Evolutionary conservation across 2,329 filamentous ascomycete genomes (phyloP).

Genomic region (Phaeosphaeria sp.): DNA sequence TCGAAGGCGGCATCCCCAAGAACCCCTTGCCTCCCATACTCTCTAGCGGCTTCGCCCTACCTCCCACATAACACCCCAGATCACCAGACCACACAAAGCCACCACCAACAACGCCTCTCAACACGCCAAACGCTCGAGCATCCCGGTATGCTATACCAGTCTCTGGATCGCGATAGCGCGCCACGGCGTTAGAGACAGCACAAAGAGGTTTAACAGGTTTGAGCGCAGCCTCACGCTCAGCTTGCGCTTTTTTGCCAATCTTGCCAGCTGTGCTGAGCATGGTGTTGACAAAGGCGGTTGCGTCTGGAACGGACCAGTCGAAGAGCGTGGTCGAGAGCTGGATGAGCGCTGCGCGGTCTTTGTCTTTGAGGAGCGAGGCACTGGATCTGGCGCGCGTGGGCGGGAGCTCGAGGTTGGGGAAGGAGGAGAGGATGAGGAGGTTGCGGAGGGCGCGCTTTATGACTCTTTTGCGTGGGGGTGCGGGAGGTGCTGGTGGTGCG

Average conservation of each 20-base stretch:
- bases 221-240: constrained; percentile 27
- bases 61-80: constrained; percentile 83
- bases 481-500: constrained; percentile 17
- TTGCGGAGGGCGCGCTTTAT: constrained; percentile 63
- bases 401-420: constrained; percentile 51
- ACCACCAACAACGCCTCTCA: constrained; percentile 74
- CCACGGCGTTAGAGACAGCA: constrained; percentile 81
- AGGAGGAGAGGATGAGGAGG: constrained; percentile 62
- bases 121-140: constrained; percentile 79
- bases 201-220: constrained; percentile 59
- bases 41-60: constrained; percentile 45
- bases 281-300: constrained; percentile 34
- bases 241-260: constrained; percentile 51
- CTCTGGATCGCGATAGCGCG: constrained; percentile 82
- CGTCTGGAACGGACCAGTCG: constrained; percentile 37
- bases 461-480: constrained; percentile 39
- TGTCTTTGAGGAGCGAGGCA: constrained; percentile 43
- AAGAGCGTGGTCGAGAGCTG: constrained; percentile 59
- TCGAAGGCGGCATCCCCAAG: constrained; percentile 65
- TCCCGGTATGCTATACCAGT: constrained; percentile 86
- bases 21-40: constrained; percentile 38
- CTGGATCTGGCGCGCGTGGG: constrained; percentile 59
- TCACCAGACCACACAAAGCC: constrained; percentile 84
- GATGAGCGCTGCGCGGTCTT: constrained; percentile 58
- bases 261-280: constrained; percentile 55